phyloP scores from a whole-genome alignment of 116 monocot genomes.

The Cymodocea nodosa region DNA sequence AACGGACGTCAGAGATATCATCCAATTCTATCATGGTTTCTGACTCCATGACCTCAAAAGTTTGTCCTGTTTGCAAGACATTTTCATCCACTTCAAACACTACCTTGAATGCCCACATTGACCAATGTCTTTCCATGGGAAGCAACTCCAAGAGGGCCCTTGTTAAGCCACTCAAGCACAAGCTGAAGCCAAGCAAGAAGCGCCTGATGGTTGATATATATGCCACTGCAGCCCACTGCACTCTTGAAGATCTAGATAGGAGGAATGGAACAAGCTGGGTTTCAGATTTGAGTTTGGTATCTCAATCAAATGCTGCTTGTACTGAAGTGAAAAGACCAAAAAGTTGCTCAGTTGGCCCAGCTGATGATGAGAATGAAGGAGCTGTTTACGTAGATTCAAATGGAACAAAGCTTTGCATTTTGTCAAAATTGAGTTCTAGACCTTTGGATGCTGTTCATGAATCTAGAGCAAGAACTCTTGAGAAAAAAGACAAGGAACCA shows the following conservation, averaged over 20 bases:
- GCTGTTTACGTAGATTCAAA: slow-evolving; percentile 72
- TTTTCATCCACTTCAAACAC: slow-evolving; percentile 87
- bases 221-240: slow-evolving; percentile 41
- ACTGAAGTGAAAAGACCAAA: slow-evolving; percentile 27
- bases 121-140: slow-evolving; percentile 61
- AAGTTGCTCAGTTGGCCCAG: slow-evolving; percentile 3
- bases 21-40: slow-evolving; percentile 32
- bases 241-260: slow-evolving; percentile 78
- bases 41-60: slow-evolving; percentile 73
- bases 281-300: slow-evolving; percentile 16
- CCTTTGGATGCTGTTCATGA: slow-evolving; percentile 8
- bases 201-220: slow-evolving; percentile 74
- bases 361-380: slow-evolving; percentile 26
- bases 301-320: slow-evolving; percentile 2
- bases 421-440: slow-evolving; percentile 42
- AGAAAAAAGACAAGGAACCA: slow-evolving; percentile 3
- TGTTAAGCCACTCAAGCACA: slow-evolving; percentile 13
- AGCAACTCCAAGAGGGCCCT: slow-evolving; percentile 15
- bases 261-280: slow-evolving; percentile 84
- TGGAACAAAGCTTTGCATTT: slow-evolving; percentile 67
- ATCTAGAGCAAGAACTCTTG: slow-evolving; percentile 15
- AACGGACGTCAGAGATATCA: slow-evolving; percentile 20
- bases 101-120: slow-evolving; percentile 88
- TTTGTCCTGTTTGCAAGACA: slow-evolving; percentile 83
- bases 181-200: slow-evolving; percentile 58